Base-by-base conservation (phyloP, 768 basidiomycete genomes). In the Lactarius trivialis region DNA sequence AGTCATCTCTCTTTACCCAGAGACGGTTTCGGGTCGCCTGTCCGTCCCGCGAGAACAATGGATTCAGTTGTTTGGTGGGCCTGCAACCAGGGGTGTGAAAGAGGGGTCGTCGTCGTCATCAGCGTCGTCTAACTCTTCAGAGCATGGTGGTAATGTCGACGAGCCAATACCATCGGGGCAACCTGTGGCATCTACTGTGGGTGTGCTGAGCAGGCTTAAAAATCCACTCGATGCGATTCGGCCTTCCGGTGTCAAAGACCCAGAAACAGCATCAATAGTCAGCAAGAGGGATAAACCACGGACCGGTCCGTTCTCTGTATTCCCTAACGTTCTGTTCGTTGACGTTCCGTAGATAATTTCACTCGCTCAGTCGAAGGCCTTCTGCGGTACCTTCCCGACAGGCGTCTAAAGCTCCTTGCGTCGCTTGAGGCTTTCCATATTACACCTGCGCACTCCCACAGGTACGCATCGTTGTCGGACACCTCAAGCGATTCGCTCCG, bases 1-100 rank as follows among this genome's bases (percentile, higher is more conserved):
- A 70, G 91, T 99, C 3, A 81, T 98, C 24, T 88, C 94, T 1
- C 76, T 98, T 7, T 99, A 92, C 72, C 90, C 92, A 0, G 84
- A 89, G 37, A 78, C 79, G 14, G 82, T 98, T 3, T 82, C 93
- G 1, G 96, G 96, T 7, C 80, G 90, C 34, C 74, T 98, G 8
- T 78, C 85, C 6, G 82, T 88, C 0, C 82, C 85, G 12, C 80
- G 75, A 49, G 85, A 86, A 1, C 75, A 78, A 7, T 94, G 93
- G 90, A 86, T 96, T 69, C 77, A 80, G 5, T 74, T 95, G 3
- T 97, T 91, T 70, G 95, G 93, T 5, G 96, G 95, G 2, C 86
- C 83, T 21, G 72, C 73, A 17, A 68, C 68, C 33, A 67, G 61
- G 12, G 36, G 17, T 7, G 60, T 33, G 58, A 65, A 9, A 73